Percentiles rank a stretch among this genome's conserved stretches.
These are phyloP conservation scores for Neofusicoccum sp. DNA, from an alignment of 2,329 filamentous ascomycete species.

Conservation along the genomic window DNA sequence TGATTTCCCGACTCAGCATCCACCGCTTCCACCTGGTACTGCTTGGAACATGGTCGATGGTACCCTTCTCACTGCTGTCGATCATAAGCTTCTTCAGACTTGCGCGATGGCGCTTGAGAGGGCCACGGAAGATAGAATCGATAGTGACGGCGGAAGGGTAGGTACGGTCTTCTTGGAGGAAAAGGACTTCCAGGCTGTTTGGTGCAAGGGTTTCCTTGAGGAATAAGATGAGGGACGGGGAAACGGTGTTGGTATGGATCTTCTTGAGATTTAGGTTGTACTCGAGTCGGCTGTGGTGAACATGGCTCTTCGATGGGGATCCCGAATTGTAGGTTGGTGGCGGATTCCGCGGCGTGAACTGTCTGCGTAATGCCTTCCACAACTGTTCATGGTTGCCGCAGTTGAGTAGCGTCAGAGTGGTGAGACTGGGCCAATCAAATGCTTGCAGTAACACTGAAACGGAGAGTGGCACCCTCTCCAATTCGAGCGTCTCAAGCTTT, in stretches of 20 bases:
- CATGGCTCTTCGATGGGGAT: constrained; percentile 31
- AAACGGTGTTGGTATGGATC: constrained; percentile 74
- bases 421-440: constrained; percentile 74
- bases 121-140: constrained; percentile 70
- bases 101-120: constrained; percentile 68
- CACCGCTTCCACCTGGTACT: constrained; percentile 65
- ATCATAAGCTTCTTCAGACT: constrained; percentile 75
- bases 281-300: constrained; percentile 36
- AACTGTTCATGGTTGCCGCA: constrained; percentile 73
- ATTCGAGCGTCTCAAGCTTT: constrained; percentile 69
- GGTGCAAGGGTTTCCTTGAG: constrained; percentile 77
- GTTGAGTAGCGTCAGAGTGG: constrained; percentile 71
- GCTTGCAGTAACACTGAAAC: constrained; percentile 69
- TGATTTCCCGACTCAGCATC: constrained; percentile 69
- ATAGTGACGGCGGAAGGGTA: constrained; percentile 64
- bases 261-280: constrained; percentile 66
- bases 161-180: constrained; percentile 67
- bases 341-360: constrained; percentile 42
- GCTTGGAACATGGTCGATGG: constrained; percentile 42
- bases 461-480: constrained; percentile 75
- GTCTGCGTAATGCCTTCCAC: constrained; percentile 71
- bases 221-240: constrained; percentile 69
- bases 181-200: constrained; percentile 77
- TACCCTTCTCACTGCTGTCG: constrained; percentile 65
- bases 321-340: constrained; percentile 34